These are phyloP conservation scores for Drosera capensis DNA, from an alignment of 148 eudicot species.

Conservation along the genomic window DNA sequence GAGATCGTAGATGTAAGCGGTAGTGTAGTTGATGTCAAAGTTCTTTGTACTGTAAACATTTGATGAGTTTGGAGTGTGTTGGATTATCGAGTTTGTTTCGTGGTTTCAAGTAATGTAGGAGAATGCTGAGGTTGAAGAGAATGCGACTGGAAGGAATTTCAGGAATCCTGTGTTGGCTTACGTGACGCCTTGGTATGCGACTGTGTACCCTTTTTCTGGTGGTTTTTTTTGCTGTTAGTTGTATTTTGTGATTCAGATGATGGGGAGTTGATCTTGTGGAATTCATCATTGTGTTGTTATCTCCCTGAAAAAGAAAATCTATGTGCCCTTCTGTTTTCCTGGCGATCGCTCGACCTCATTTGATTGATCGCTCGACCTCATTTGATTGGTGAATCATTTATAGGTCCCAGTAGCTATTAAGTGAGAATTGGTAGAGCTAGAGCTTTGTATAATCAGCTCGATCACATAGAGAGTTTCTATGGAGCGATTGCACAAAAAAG, in stretches of 20 bases:
- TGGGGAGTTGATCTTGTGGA: neutral
- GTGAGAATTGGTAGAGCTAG: too few species aligned
- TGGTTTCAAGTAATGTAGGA: conserved; percentile 39
- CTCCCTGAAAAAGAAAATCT: too few species aligned
- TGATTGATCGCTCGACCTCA: too few species aligned
- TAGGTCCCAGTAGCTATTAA: too few species aligned
- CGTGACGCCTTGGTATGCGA: conserved; percentile 75
- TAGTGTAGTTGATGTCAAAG: neutral
- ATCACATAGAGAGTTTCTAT: too few species aligned
- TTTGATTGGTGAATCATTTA: too few species aligned
- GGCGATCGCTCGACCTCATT: too few species aligned
- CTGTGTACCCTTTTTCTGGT: conserved; percentile 2
- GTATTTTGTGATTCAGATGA: neutral
- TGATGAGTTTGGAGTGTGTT: conserved; percentile 4
- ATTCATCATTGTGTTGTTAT: too few species aligned
- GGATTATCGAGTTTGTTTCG: conserved; percentile 1
- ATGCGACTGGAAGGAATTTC: conserved; percentile 38
- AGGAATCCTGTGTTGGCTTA: conserved; percentile 64
- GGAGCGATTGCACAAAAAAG: too few species aligned
- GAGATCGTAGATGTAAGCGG: conserved; percentile 43
- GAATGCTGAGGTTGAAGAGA: conserved; percentile 47
- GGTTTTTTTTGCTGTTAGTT: neutral
- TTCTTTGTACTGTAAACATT: neutral
- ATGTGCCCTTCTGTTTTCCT: too few species aligned
- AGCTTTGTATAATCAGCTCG: too few species aligned